Conservation (phyloP, 2,329 filamentous ascomycete genomes). For the Lizonia empirigonia region DNA sequence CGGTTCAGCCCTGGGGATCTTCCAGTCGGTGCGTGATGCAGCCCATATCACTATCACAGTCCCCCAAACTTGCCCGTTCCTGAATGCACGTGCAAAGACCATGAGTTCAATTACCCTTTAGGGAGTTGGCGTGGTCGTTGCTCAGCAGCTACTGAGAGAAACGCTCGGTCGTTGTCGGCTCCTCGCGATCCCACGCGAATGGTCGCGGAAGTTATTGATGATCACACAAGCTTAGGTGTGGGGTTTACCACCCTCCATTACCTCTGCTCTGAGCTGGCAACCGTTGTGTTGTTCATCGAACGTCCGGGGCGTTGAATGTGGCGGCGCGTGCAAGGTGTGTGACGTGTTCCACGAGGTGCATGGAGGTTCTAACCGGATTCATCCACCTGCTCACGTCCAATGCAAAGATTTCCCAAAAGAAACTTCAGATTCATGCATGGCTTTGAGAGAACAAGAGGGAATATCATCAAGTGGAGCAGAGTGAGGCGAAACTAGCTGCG, state of each 20-base stretch:
- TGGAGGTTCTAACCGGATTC: constrained; percentile 23
- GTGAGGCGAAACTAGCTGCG: constrained; percentile 9
- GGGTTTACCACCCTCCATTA: constrained; percentile 26
- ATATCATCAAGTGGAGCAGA: constrained; percentile 1
- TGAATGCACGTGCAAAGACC: constrained; percentile 34
- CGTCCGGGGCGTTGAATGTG: constrained; percentile 20
- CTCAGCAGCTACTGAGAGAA: constrained; percentile 16
- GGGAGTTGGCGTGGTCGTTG: constrained; percentile 14
- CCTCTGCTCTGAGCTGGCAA: constrained; percentile 34
- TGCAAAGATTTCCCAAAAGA: constrained; percentile 13
- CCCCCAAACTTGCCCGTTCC: constrained; percentile 29
- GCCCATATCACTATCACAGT: constrained; percentile 36
- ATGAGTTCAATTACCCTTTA: constrained; percentile 29
- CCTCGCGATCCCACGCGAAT: constrained; percentile 17
- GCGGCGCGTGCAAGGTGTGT: constrained; percentile 28
- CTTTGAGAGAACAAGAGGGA: constrained; percentile 2
- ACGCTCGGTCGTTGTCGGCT: constrained; percentile 24
- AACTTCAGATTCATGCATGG: constrained; percentile 14
- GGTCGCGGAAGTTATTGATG: constrained; percentile 10
- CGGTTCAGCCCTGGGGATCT: constrained; percentile 37
- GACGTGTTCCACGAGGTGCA: constrained; percentile 32
- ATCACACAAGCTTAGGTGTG: constrained; percentile 25
- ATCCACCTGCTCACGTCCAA: constrained; percentile 14
- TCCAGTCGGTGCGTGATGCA: constrained; percentile 32
- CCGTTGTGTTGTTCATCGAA: constrained; percentile 37